Evolutionary conservation across 164 flowering plant species (phyloP), one percentile per base, ranked within the genome.

Genomic region (Umbilicus rupestris): DNA sequence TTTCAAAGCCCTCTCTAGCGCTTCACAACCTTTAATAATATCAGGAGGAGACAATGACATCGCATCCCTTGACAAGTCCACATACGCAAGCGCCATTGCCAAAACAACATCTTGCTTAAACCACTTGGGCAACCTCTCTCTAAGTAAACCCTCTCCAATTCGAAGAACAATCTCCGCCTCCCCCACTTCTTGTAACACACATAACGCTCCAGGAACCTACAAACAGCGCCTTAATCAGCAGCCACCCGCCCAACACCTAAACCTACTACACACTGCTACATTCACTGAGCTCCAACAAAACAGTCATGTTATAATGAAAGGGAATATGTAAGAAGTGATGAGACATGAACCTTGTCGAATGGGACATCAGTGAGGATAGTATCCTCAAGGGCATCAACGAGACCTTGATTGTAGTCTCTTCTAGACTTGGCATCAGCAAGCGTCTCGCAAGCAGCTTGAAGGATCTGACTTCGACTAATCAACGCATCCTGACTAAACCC

Each of bases 391-490:
- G 83, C 87, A 9, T 87, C 89, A 1, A 80, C 70, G 15, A 94
- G 93, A 4, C 87, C 83, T 69, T 76, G 85, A 74, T 89, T 89
- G 72, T 94, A 94, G 47, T 91, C 96, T 44, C 89, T 75, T 39
- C 93, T 69, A 0, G 90, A 79, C 9, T 66, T 63, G 62, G 90
- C 78, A 64, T 87, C 72, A 10, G 82, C 78, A 20, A 94, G 83
- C 55, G 95, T 91, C 67, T 94, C 96, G 39, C 93, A 89, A 60
- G 99, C 99, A 17, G 88, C 99, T 76, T 85, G 88, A 35, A 94
- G 86, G 62, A 91, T 91, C 79, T 88, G 91, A 17, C 93, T 74
- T 9, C 99, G 70, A 71, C 85, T 79, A 19, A 91, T 73, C 65
- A 89, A 68, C 5, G 96, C 87, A 0, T 91, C 97, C 14, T 84